Base-by-base conservation (phyloP, 140 eudicot genomes). In the Cichorium intybus region DNA sequence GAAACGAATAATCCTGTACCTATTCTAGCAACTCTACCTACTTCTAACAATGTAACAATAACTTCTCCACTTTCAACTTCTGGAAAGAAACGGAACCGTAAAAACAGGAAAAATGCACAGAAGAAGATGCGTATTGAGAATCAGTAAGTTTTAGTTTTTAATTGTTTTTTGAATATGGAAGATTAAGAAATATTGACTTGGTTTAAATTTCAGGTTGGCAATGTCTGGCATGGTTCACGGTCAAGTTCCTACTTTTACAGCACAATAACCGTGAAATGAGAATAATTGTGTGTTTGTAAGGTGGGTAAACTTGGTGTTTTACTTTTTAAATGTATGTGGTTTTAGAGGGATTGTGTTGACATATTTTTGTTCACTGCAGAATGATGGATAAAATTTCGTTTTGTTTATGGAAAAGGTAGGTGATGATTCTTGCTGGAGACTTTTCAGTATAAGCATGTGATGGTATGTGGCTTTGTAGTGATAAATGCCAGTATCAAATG, bases 81-180 rank as follows among this genome's bases (percentile, higher is more conserved):
- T 55, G 70, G 47, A 2, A 62, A 52, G 64, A 79, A 79, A 56
- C 47, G 74, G 55, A 78, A 51, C 6, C 69, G 72, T 22, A 81
- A 70, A 54, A 67, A n/a, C 35, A 85, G 68, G 70, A 77, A 61
- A 60, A 80, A 75, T 26, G 76, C 79, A 2, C 70, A 75, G 4
- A 74, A 74, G 70, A 77, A 50, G 39, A 66, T 18, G 17, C 69
- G 53, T 22, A 37, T 18, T 62, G 76, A 64, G 29, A 39, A 73
- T 34, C 77, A 48, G 95, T 87, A 71, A 81, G 86, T 71, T 17
- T 45, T 20, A 1, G 10, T 17, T 31, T 57, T 31, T 31, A 0
- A 33, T 45, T 20, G 3, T 10, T 17, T 31, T 57, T 31, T 31
- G 1, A 33, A 20, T 41, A 37, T 24, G n/a, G 15, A 27, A 10